A percentile compares a stretch with the other conserved stretches of the same genome.
These are phyloP conservation scores for Acer negundo DNA, from an alignment of 345 rosid species.

Conservation along the genomic window DNA sequence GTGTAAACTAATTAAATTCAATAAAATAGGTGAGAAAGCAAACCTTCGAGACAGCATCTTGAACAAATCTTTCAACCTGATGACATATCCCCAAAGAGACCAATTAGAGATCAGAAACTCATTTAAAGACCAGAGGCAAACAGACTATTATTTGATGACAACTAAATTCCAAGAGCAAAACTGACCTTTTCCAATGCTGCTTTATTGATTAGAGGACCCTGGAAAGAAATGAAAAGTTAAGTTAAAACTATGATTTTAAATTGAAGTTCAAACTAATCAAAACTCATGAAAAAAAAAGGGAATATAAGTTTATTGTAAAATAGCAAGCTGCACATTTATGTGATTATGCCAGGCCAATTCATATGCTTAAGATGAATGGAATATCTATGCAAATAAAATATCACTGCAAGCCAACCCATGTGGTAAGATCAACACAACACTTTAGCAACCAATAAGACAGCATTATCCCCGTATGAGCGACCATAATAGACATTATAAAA, in stretches of 20 bases:
- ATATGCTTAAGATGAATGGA: not conserved
- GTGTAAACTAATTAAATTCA: not conserved
- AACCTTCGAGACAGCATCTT: conserved; percentile 92
- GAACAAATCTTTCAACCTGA: conserved; percentile 84
- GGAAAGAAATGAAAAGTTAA: conserved; percentile 24
- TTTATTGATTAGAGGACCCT: conserved; percentile 98
- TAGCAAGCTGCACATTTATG: not conserved
- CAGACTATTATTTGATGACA: conserved; percentile 12
- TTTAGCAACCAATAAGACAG: not conserved
- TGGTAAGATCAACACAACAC: conserved; percentile 1
- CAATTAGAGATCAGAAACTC: conserved; percentile 15
- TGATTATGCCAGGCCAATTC: conserved; percentile 7
- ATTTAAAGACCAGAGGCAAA: conserved; percentile 16
- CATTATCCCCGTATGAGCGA: not conserved
- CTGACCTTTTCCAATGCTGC: conserved; percentile 87
- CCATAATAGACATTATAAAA: not conserved
- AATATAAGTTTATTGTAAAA: not conserved
- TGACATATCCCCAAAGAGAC: conserved; percentile 26
- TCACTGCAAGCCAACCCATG: not conserved
- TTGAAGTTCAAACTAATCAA: conserved; percentile 9
- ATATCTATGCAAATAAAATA: not conserved
- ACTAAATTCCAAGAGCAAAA: conserved; percentile 15
- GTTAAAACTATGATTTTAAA: conserved; percentile 10
- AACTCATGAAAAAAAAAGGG: not conserved
- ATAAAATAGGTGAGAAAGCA: conserved; percentile 25